Percentiles rank a stretch among this genome's conserved stretches.
Conservation (phyloP, 1,284 basidiomycete species). For the Pseudozyma thailandica region DNA sequence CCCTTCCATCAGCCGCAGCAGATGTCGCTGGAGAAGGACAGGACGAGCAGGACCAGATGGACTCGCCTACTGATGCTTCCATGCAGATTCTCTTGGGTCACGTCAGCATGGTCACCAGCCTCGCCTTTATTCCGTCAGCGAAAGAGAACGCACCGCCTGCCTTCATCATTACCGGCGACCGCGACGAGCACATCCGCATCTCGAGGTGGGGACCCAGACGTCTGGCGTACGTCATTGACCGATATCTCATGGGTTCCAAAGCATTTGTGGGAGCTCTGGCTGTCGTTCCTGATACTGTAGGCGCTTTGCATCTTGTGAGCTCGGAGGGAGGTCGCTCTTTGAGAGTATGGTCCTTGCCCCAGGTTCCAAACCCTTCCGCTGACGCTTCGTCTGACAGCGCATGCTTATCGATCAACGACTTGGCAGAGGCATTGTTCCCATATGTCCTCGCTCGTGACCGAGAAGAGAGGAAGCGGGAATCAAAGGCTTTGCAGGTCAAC, state of each 20-base stretch:
- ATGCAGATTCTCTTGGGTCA: conserved; percentile 58
- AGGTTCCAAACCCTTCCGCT: conserved; percentile 6
- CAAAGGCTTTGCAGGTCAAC: conserved; percentile 21
- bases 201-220: conserved; percentile 62
- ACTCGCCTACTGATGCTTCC: conserved; percentile 40
- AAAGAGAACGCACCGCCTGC: conserved; percentile 20
- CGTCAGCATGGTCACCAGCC: conserved; percentile 61
- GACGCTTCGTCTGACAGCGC: conserved; percentile 17
- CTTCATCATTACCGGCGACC: conserved; percentile 58
- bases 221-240: conserved; percentile 55
- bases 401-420: conserved; percentile 41
- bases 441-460: conserved; percentile 44
- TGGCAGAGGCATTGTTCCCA: conserved; percentile 28
- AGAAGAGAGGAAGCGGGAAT: conserved; percentile 46
- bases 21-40: not conserved
- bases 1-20: conserved; percentile 11
- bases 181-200: conserved; percentile 67
- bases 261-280: conserved; percentile 56
- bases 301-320: conserved; percentile 37
- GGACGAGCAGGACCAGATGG: conserved; percentile 49
- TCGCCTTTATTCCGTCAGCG: conserved; percentile 47
- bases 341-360: conserved; percentile 50
- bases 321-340: conserved; percentile 56
- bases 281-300: conserved; percentile 30
- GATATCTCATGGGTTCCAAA: conserved; percentile 57